Conservation (phyloP, 768 basidiomycete genomes). For the Amanita molliuscula region DNA sequence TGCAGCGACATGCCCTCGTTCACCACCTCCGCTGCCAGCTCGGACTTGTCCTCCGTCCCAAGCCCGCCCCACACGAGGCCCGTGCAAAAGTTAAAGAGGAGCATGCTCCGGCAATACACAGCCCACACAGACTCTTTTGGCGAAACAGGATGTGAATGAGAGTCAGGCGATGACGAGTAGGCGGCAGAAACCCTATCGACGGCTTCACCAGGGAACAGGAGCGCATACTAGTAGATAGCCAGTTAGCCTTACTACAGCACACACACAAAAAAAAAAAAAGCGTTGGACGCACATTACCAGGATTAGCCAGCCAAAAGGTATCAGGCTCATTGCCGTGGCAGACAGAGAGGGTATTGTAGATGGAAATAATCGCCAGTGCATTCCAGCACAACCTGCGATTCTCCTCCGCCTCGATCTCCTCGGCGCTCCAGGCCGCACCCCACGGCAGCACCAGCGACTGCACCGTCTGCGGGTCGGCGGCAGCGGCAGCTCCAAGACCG, state of each 20-base stretch:
- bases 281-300: constrained; percentile 41
- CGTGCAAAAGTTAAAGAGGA: constrained; percentile 67
- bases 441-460: constrained; percentile 50
- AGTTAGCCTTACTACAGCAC: background rate
- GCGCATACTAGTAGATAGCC: constrained; percentile 34
- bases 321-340: constrained; percentile 51
- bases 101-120: constrained; percentile 71
- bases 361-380: constrained; percentile 57
- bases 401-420: constrained; percentile 56
- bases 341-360: constrained; percentile 58
- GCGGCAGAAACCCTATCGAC: constrained; percentile 35
- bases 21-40: constrained; percentile 51
- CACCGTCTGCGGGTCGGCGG: constrained; percentile 26
- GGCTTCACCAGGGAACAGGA: constrained; percentile 71
- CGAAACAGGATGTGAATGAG: constrained; percentile 32
- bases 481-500: constrained; percentile 22
- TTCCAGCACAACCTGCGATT: constrained; percentile 72
- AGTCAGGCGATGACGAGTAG: constrained; percentile 15
- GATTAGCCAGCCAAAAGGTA: constrained; percentile 49
- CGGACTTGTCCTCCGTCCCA: constrained; percentile 42
- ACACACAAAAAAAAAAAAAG: background rate
- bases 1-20: constrained; percentile 60
- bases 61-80: constrained; percentile 34
- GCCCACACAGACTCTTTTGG: constrained; percentile 78
- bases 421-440: constrained; percentile 45